Percentiles rank a stretch among this genome's conserved stretches.
phyloP scores from a whole-genome alignment of 495 filamentous ascomycete genomes.

The Aspergillus nidulans region DNA sequence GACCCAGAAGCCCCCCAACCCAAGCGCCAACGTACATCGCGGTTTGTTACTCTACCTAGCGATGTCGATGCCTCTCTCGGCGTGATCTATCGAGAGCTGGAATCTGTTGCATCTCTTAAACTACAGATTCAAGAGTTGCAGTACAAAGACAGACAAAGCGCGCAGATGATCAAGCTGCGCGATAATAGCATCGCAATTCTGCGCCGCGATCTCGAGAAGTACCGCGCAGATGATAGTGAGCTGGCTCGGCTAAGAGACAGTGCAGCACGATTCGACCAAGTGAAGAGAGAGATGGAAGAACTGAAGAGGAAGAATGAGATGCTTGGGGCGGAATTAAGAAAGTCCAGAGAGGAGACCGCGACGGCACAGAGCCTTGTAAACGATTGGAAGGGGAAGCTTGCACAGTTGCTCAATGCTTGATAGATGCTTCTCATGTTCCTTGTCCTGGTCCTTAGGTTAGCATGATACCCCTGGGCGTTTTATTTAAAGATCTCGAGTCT shows the following conservation, averaged over 20 bases:
- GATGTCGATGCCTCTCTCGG: slow-evolving; percentile 18
- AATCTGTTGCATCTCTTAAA: slow-evolving; percentile 12
- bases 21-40: background rate
- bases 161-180: slow-evolving; percentile 14
- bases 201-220: slow-evolving; percentile 4
- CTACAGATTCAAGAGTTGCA: slow-evolving; percentile 14
- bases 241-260: background rate
- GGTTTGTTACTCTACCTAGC: slow-evolving; percentile 15
- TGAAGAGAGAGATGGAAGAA: background rate
- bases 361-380: background rate
- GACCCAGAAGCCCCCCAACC: background rate
- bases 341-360: background rate
- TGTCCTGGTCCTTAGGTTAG: background rate
- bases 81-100: slow-evolving; percentile 18
- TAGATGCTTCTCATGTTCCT: background rate
- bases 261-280: background rate
- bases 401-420: background rate
- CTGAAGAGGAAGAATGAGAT: background rate
- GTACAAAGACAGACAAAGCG: slow-evolving; percentile 2
- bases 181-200: slow-evolving; percentile 10
- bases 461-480: background rate
- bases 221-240: background rate
- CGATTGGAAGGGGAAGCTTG: background rate
- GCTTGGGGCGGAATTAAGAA: background rate
- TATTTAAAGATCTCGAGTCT: too few relatives aligned